phyloP scores from a whole-genome alignment of 1,284 basidiomycete genomes.

The Melanopsichium pennsylvanicum region DNA sequence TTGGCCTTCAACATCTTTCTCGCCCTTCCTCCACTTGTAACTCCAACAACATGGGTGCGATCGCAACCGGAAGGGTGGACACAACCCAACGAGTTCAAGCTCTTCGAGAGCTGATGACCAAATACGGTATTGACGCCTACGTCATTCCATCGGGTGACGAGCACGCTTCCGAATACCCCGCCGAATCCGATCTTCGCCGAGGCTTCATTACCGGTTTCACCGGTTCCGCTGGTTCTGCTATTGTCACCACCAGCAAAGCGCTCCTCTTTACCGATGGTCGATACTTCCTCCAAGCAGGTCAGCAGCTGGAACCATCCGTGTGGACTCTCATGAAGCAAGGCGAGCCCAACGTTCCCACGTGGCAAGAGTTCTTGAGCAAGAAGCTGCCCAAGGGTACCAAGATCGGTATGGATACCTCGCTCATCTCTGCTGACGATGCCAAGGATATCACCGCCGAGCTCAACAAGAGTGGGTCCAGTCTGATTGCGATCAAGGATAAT shows the following conservation, averaged over 20 bases:
- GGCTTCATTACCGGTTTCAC: slow-evolving; percentile 90
- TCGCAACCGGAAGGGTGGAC: slow-evolving; percentile 56
- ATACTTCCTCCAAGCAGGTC: slow-evolving; percentile 89
- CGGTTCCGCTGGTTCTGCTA: slow-evolving; percentile 84
- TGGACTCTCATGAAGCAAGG: slow-evolving; percentile 93
- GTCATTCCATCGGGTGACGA: slow-evolving; percentile 66
- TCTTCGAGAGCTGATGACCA: slow-evolving; percentile 53
- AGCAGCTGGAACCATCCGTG: slow-evolving; percentile 82
- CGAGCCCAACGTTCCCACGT: slow-evolving; percentile 79
- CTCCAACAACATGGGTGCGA: slow-evolving; percentile 54
- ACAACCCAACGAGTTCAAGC: slow-evolving; percentile 52
- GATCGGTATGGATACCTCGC: slow-evolving; percentile 60
- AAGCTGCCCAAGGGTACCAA: slow-evolving; percentile 40
- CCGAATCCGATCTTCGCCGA: slow-evolving; percentile 75
- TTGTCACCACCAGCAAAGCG: slow-evolving; percentile 72
- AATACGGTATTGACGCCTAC: slow-evolving; percentile 57
- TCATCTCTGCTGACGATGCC: slow-evolving; percentile 64
- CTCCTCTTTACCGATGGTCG: slow-evolving; percentile 90
- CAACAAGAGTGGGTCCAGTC: slow-evolving; percentile 30
- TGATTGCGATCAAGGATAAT: slow-evolving; percentile 72
- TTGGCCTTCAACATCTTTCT: slow-evolving; percentile 30
- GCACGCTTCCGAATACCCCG: slow-evolving; percentile 86
- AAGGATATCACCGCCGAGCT: slow-evolving; percentile 46
- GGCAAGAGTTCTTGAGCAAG: slow-evolving; percentile 70
- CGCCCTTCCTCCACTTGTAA: slow-evolving; percentile 8